Evolutionary conservation across 202 grass and related monocot species (phyloP).

Genomic region (Tripidium arundinaceum): DNA sequence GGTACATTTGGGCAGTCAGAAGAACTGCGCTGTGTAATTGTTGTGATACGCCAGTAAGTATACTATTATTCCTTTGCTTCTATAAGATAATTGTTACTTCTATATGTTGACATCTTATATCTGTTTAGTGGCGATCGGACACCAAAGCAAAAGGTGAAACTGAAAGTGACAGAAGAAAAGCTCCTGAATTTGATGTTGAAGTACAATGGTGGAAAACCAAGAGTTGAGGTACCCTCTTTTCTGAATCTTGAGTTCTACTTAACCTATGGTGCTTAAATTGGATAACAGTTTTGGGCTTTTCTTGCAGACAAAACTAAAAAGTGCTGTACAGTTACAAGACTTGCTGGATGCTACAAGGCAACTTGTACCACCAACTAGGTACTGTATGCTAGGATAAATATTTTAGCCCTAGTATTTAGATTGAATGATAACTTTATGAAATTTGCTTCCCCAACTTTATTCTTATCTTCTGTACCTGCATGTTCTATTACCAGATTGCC

Average conservation of each 20-base stretch:
- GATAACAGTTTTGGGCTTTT: constrained; percentile 35
- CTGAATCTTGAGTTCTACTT: constrained; percentile 26
- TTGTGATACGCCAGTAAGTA: constrained; percentile 94
- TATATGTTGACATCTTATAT: too few relatives aligned
- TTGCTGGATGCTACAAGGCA: constrained; percentile 96
- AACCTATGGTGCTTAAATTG: constrained; percentile 11
- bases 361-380: constrained; percentile 93
- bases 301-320: constrained; percentile 97
- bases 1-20: constrained; percentile 76
- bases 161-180: constrained; percentile 96
- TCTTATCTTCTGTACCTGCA: neutral
- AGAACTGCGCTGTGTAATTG: constrained; percentile 91
- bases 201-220: constrained; percentile 93
- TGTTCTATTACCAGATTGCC: neutral
- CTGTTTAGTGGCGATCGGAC: constrained; percentile 95
- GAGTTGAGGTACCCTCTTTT: constrained; percentile 62
- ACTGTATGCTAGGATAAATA: constrained; percentile 29
- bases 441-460: neutral
- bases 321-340: constrained; percentile 96
- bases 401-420: constrained; percentile 11
- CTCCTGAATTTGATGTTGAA: constrained; percentile 96
- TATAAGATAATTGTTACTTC: constrained; percentile 14
- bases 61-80: constrained; percentile 35
- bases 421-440: constrained; percentile 1
- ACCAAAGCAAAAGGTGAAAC: constrained; percentile 97